Evolutionary conservation across 352 stramenopile species (phyloP).

Genomic region (Poterioochromonas sp.): DNA sequence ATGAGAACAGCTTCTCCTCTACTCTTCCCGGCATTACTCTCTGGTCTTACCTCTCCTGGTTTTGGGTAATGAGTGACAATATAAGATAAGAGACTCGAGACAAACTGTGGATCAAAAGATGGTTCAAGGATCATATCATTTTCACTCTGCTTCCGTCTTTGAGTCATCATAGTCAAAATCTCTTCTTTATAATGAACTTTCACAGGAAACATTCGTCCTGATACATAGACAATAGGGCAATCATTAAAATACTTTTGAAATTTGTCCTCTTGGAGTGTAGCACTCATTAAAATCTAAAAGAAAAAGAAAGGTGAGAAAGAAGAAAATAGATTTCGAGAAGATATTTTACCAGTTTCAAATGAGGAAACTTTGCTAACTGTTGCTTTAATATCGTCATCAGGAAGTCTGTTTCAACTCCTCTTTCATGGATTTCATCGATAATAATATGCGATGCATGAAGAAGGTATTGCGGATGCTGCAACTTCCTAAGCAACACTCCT

Average conservation of each 20-base stretch:
- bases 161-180: neutral
- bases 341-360: neutral
- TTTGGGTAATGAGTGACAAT: neutral
- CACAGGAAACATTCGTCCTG: conserved; percentile 7
- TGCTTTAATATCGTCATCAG: conserved; percentile 1
- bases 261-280: neutral
- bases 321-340: no score
- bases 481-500: neutral
- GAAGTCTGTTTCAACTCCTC: conserved; percentile 24
- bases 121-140: neutral
- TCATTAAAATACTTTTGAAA: conserved; percentile 23
- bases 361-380: neutral
- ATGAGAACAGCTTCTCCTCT: conserved; percentile 11
- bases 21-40: neutral
- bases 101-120: neutral
- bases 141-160: neutral
- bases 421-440: conserved; percentile 28
- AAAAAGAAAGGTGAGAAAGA: neutral
- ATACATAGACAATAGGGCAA: conserved; percentile 11
- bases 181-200: neutral
- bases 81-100: neutral
- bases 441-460: conserved; percentile 18
- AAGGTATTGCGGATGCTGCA: neutral
- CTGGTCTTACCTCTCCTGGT: neutral
- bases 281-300: conserved; percentile 16